Base-by-base conservation (phyloP, 2,329 filamentous ascomycete genomes). In the Aureobasidium namibiae region DNA sequence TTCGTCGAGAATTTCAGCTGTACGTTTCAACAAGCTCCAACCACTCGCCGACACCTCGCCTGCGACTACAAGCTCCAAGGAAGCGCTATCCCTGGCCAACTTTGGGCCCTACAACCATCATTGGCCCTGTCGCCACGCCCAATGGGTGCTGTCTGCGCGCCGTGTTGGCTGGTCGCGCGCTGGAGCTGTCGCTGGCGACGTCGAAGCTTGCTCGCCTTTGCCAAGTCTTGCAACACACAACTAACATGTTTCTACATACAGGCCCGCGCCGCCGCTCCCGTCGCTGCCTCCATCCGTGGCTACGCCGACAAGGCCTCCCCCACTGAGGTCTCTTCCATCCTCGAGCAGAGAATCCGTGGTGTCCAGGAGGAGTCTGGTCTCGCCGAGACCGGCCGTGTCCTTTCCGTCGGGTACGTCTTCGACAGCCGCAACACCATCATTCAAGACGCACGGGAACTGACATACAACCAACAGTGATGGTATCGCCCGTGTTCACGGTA, bases 401-500 rank as follows among this genome's bases (percentile, higher is more conserved):
- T 99, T 72, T 96, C 92, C 74, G 91, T 99, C 78, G 92, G 92
- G 92, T 97, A 95, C 76, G 91, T 87, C 64, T 63, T 63, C 65
- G 63, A 69, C 60, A 65, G 64, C 67, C 23, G 7, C 26, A 16
- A 23, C 66, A 62, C 44, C 50, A 62, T 62, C 48, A 58, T 33
- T n/a, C 54, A 64, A 50, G 56, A 60, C 42, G 46, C 53, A 65
- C 60, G 58, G 50, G 61, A 63, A 64, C 72, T 75, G 65, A 75
- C 69, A 64, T 64, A 60, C 61, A 64, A 60, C 61, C 58, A 62
- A 77, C 71, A 97, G 94, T 94, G 94, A 99, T 83, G 94, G 94
- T 95, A 99, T 99, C 76, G 94, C 94, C 77, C 92, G 94, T 92
- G 92, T 99, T 71, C 92, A 99, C 80, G 94, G 94, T 76, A 92